Evolutionary conservation across 371 early-diverging fungal species (phyloP), one percentile per base, ranked within the genome.

Genomic region (Nematocida homosporus): DNA sequence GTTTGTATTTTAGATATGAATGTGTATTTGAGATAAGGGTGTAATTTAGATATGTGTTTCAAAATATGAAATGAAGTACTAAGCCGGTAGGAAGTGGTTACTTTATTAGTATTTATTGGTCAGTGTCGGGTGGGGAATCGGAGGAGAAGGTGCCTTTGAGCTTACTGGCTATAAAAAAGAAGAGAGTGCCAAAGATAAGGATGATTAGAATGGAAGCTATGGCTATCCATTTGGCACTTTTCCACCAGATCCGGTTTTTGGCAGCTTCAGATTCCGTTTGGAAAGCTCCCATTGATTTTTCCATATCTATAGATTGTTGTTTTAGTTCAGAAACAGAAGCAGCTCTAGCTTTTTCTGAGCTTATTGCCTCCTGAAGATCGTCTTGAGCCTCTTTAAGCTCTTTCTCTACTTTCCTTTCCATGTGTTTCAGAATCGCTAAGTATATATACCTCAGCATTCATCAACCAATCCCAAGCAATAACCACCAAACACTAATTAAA

Each of bases 331-430:
- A 4, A 2, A 78, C 53, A 0, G 79, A 66, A 13, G 82, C 79
- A 30, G 60, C 75, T 23, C 84, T 48, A 41, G 82, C 80, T 52
- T 77, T 65, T 42, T 83, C 77, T 18, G 68, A 59, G 51, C 77
- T 77, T 5, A 84, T 67, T 37, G 80, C 78, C 4, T 79, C 81
- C 53, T 81, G 78, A 34, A 84, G 30, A 37, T 66, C 78, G 20
- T 61, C 57, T 66, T 84, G 79, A 13, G 83, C 78, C 8, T 40
- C 51, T n/a, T 67, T 47, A n/a, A 84, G 38, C 50, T 84, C 79
- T 51, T 29, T 52, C 53, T 84, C 82, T 32, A 84, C 79, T 51
- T 82, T 69, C 10, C 77, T 54, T 3, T 80, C 79, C 42, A 76
- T 81, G 35, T 37, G 40, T 23, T 48, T 25, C 50, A 32, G 40